Percentiles rank a stretch among this genome's conserved stretches.
phyloP scores from a whole-genome alignment of 306 rosid genomes.

The Prinsepia uniflora region DNA sequence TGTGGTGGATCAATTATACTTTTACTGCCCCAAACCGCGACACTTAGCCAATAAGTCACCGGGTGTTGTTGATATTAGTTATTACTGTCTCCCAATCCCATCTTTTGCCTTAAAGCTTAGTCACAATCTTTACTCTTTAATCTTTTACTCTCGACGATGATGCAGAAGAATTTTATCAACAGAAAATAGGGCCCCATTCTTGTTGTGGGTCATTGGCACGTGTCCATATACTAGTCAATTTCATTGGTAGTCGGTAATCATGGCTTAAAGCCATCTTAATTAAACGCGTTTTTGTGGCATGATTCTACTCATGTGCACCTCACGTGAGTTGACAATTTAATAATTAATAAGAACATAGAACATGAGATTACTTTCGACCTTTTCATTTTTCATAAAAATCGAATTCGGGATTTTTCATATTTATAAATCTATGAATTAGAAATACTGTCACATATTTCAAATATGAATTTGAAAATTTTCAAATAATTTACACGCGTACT shows the following conservation, averaged over 20 bases:
- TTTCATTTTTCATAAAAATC: too few species aligned
- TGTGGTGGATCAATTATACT: background rate
- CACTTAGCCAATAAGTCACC: constrained; percentile 11
- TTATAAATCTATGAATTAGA: too few species aligned
- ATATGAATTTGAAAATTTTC: too few species aligned
- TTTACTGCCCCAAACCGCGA: background rate
- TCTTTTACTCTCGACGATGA: constrained; percentile 3
- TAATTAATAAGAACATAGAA: too few species aligned
- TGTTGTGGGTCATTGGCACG: background rate
- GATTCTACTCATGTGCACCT: constrained; percentile 42
- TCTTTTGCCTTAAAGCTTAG: constrained; percentile 10
- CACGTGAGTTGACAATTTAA: constrained; percentile 37
- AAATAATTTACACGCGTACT: too few species aligned
- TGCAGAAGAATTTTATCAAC: constrained; percentile 5
- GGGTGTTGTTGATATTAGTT: constrained; percentile 16
- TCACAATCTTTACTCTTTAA: background rate
- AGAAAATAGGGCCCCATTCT: background rate
- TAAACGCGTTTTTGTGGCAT: constrained; percentile 40
- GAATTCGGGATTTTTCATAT: too few species aligned
- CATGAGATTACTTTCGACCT: too few species aligned
- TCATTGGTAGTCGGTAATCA: constrained; percentile 15
- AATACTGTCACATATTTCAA: too few species aligned
- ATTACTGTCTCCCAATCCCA: constrained; percentile 21
- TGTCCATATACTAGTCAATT: background rate
- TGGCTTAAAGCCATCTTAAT: constrained; percentile 8